Conservation (phyloP, 331 rosid species). For the Rhamnella rubrinervis region DNA sequence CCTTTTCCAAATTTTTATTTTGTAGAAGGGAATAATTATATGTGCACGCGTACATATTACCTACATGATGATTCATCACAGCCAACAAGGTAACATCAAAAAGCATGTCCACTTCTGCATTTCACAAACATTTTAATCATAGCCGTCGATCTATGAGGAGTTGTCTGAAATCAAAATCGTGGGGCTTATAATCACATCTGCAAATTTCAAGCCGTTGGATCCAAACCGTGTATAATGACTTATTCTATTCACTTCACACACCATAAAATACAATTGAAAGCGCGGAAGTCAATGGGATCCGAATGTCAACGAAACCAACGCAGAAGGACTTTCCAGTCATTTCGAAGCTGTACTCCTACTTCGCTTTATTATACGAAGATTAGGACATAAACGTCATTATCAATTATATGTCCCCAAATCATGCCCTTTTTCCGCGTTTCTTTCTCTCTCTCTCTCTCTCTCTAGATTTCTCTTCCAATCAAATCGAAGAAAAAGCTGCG, state of each 20-base stretch:
- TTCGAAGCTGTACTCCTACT: background rate
- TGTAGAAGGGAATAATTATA: background rate
- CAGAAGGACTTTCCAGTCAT: constrained; percentile 9
- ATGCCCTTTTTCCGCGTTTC: constrained; percentile 5
- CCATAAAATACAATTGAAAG: too few relatives aligned
- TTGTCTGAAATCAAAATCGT: too few relatives aligned
- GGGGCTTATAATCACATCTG: too few relatives aligned
- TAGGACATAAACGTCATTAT: constrained; percentile 45
- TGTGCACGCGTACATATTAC: background rate
- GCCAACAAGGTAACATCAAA: too few relatives aligned
- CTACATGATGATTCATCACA: background rate
- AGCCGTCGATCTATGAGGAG: too few relatives aligned
- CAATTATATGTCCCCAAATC: constrained; percentile 29
- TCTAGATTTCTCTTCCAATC: constrained; percentile 50
- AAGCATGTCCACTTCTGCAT: too few relatives aligned
- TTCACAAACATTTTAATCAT: too few relatives aligned
- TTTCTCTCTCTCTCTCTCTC: constrained; percentile 22
- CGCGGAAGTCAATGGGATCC: background rate
- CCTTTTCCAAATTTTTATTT: background rate
- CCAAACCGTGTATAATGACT: too few relatives aligned
- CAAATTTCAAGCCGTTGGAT: too few relatives aligned
- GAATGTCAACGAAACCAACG: background rate
- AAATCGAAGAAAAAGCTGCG: constrained; percentile 37
- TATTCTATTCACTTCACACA: too few relatives aligned
- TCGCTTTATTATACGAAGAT: background rate